Conservation (phyloP, 2,329 filamentous ascomycete genomes). For the Bipolaris zeicola region DNA sequence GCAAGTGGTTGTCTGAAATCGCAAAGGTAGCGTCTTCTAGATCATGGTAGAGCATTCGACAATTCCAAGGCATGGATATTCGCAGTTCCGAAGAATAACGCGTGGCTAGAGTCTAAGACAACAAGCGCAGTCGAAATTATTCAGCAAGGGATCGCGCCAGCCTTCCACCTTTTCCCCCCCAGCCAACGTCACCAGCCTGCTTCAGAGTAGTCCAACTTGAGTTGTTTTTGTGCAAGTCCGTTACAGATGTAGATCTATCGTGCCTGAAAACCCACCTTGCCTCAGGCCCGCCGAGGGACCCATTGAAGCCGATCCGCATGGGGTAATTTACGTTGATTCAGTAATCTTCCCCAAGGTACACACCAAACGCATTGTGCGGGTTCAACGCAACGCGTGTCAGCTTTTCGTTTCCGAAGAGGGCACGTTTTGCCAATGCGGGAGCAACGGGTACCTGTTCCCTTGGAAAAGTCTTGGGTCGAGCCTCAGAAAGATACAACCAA, state of each 20-base stretch:
- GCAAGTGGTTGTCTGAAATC: conserved; percentile 34
- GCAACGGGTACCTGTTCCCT: conserved; percentile 8
- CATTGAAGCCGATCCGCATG: conserved; percentile 1
- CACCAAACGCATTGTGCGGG: conserved; percentile 7
- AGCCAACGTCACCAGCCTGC: conserved; percentile 1
- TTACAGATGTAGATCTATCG: conserved; percentile 17
- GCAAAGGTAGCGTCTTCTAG: conserved; percentile 52
- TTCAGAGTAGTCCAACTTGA: conserved; percentile 9
- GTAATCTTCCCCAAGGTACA: conserved; percentile 2
- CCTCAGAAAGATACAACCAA: not conserved
- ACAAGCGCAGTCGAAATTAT: not conserved
- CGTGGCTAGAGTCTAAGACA: not conserved
- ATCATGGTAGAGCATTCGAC: conserved; percentile 45
- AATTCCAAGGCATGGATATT: conserved; percentile 21
- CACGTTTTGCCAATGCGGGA: conserved; percentile 8
- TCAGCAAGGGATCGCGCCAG: not conserved
- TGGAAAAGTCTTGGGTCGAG: not conserved
- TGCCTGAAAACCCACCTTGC: conserved; percentile 12
- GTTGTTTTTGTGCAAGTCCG: conserved; percentile 7
- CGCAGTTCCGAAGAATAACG: conserved; percentile 4
- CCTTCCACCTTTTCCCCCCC: not conserved
- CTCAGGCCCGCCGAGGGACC: conserved; percentile 13
- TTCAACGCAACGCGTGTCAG: conserved; percentile 16
- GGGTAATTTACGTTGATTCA: conserved; percentile 9
- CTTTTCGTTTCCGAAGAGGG: conserved; percentile 17